phyloP scores from a whole-genome alignment of 768 basidiomycete species.

The Boletus edulis region DNA sequence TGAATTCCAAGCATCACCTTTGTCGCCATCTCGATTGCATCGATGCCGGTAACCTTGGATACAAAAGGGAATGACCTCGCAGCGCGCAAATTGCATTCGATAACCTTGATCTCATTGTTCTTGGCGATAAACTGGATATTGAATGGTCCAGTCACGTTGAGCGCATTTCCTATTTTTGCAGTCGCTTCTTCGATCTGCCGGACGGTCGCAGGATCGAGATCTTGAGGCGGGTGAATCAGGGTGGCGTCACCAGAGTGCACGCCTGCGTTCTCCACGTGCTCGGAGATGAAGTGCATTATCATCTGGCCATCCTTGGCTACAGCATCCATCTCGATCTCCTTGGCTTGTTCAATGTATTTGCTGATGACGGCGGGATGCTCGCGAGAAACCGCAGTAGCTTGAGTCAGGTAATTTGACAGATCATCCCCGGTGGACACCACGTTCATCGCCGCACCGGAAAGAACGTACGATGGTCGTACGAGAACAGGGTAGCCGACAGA shows the following conservation, averaged over 20 bases:
- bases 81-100: constrained; percentile 97
- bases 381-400: constrained; percentile 93
- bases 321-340: constrained; percentile 99
- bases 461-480: constrained; percentile 95
- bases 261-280: constrained; percentile 98
- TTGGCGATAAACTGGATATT: constrained; percentile 99
- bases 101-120: constrained; percentile 99
- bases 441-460: constrained; percentile 99
- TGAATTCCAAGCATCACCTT: constrained; percentile 96
- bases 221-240: constrained; percentile 96
- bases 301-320: constrained; percentile 96
- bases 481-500: constrained; percentile 95
- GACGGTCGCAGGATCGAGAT: constrained; percentile 95
- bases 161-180: constrained; percentile 93
- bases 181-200: constrained; percentile 96
- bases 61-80: constrained; percentile 99
- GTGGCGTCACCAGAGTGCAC: constrained; percentile 99
- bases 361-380: constrained; percentile 98
- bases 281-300: constrained; percentile 99
- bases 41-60: constrained; percentile 95
- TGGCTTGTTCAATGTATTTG: constrained; percentile 99
- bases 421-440: constrained; percentile 94
- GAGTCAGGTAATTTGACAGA: constrained; percentile 86
- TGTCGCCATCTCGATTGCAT: constrained; percentile 98
- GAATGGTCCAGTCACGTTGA: constrained; percentile 98